These are phyloP conservation scores for Exophiala calicioides DNA, from an alignment of 2,329 filamentous ascomycete species.

Conservation along the genomic window DNA sequence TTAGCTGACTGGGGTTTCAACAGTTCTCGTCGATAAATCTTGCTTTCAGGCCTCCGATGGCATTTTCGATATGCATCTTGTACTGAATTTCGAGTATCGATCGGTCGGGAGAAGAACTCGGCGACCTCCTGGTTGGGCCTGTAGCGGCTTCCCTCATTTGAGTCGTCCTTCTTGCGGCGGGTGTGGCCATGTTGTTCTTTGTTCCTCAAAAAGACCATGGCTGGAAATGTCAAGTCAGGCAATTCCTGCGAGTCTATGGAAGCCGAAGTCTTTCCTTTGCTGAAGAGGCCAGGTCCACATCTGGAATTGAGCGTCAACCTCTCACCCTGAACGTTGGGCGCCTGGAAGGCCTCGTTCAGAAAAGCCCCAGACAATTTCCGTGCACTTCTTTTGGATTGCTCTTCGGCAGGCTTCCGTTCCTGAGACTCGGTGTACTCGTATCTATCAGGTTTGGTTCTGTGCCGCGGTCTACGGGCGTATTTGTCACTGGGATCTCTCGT, in stretches of 20 bases:
- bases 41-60: neutral
- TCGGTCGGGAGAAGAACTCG: constrained; percentile 18
- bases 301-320: constrained; percentile 27
- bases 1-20: too few species aligned
- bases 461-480: constrained; percentile 26
- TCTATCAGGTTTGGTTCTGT: constrained; percentile 28
- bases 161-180: neutral
- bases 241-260: constrained; percentile 15
- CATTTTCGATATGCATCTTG: neutral
- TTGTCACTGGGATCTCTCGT: constrained; percentile 18
- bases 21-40: too few species aligned
- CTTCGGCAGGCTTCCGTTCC: neutral
- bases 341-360: constrained; percentile 27
- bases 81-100: neutral
- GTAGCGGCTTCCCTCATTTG: constrained; percentile 2
- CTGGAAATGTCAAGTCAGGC: constrained; percentile 32
- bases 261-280: constrained; percentile 24
- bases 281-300: constrained; percentile 24
- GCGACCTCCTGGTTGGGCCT: constrained; percentile 10
- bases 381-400: constrained; percentile 5
- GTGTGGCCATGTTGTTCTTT: constrained; percentile 6
- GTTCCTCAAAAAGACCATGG: constrained; percentile 29
- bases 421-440: constrained; percentile 27
- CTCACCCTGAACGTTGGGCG: constrained; percentile 27
- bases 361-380: constrained; percentile 13